Evolutionary conservation across 1,139 yeast genomes (phyloP).

Genomic region (Zhuliangozyma blackwelliae): DNA sequence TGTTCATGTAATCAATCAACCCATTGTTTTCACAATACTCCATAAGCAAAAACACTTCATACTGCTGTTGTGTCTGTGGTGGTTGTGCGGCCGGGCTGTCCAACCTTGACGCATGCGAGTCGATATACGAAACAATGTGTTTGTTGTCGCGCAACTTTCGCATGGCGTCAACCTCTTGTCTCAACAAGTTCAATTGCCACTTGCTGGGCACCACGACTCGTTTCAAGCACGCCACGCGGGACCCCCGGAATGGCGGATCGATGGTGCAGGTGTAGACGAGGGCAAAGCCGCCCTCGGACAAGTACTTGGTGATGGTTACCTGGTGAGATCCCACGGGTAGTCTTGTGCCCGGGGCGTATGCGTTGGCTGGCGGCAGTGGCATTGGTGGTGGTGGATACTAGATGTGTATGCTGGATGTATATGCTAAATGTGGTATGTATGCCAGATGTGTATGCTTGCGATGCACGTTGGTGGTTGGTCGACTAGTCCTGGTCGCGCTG

Average conservation of each 20-base stretch:
- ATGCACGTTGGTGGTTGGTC: background rate
- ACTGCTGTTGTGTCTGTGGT: slow-evolving; percentile 41
- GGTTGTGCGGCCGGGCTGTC: slow-evolving; percentile 15
- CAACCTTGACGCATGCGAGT: slow-evolving; percentile 87
- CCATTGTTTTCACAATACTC: slow-evolving; percentile 88
- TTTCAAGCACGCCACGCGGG: slow-evolving; percentile 62
- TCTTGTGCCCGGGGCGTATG: slow-evolving; percentile 58
- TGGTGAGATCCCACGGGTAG: slow-evolving; percentile 64
- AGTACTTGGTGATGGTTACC: slow-evolving; percentile 53
- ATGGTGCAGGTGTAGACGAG: slow-evolving; percentile 66
- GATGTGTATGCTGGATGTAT: background rate
- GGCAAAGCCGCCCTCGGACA: slow-evolving; percentile 78
- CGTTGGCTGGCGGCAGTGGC: slow-evolving; percentile 43
- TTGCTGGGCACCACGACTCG: slow-evolving; percentile 74
- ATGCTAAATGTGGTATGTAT: background rate
- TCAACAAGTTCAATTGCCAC: slow-evolving; percentile 57
- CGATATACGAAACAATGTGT: slow-evolving; percentile 83
- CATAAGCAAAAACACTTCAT: slow-evolving; percentile 90
- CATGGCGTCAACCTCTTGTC: slow-evolving; percentile 85
- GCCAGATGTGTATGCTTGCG: too few relatives aligned
- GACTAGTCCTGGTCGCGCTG: too few relatives aligned
- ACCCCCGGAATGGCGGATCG: slow-evolving; percentile 45
- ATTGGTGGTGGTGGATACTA: too few relatives aligned
- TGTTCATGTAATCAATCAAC: slow-evolving; percentile 88
- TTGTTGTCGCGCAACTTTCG: slow-evolving; percentile 70